Base-by-base conservation (phyloP, 306 rosid genomes). In the Lathyrus tuberosus region DNA sequence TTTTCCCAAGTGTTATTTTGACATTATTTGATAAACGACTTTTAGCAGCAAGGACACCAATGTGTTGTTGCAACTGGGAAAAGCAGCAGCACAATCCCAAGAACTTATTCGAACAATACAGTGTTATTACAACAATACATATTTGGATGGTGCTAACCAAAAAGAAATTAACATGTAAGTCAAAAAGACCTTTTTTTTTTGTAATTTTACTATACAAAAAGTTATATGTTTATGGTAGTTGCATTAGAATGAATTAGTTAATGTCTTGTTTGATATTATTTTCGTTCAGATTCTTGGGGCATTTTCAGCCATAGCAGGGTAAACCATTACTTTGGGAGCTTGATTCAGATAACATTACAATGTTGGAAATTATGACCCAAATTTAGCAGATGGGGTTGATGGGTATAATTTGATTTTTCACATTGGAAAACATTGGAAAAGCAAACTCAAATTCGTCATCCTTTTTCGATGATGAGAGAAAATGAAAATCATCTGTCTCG, bases 51-150 rank as follows among this genome's bases (percentile, higher is more conserved):
- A 87, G 84, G 83, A 88, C 52, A 78, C 91, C 62, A 89, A 85
- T 65, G 99, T 95, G 30, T 73, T 95, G 86, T 71, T 59, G 35
- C 87, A 91, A 61, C 88, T 95, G 8, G 87, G 85, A 64, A 87
- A 78, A 77, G 92, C 99, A 40, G 96, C 99, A 63, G 79, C 96
- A 6, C 99, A 95, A 58, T 91, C 99, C 20, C 99, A 89, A 76
- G 99, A 95, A 64, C 75, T 91, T 63, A 52, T 95, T 65, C 85
- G 99, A 79, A 87, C 95, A 28, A 57, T 95, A 28, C 99, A 95
- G 76, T 95, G 99, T 33, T 95, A 81, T 83, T 95, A 85, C 71
- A 95, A 82, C 76, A 95, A 95, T 70, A 85, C 95, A 48, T 95
- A 91, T 18, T 33, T 82, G 80, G 99, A 95, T 56, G 86, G 81